phyloP scores from a whole-genome alignment of 345 rosid genomes.

The Populus alba region DNA sequence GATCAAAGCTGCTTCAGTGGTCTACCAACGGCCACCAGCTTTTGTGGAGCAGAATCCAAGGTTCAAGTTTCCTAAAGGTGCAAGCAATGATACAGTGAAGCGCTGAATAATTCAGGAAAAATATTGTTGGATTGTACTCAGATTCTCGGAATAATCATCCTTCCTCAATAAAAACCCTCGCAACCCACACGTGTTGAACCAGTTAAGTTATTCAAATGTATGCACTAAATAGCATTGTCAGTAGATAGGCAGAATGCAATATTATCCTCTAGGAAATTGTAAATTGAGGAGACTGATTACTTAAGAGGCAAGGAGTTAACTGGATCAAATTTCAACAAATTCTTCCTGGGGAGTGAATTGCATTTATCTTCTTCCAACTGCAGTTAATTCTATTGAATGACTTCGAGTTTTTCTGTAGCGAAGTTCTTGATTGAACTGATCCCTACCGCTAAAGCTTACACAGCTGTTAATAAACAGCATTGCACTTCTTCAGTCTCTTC shows the following conservation, averaged over 20 bases:
- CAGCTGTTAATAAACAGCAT: not conserved
- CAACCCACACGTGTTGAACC: not conserved
- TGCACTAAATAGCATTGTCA: not conserved
- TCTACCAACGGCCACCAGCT: constrained; percentile 52
- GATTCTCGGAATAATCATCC: constrained; percentile 5
- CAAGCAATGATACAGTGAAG: constrained; percentile 36
- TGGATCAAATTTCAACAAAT: not conserved
- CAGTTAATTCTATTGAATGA: constrained; percentile 1
- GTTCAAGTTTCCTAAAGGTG: constrained; percentile 52
- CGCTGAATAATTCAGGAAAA: constrained; percentile 12
- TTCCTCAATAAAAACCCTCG: constrained; percentile 9
- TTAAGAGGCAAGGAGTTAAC: not conserved
- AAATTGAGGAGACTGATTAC: not conserved
- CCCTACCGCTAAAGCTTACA: not conserved
- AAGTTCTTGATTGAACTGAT: not conserved
- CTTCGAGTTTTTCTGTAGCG: not conserved
- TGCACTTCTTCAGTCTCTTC: not conserved
- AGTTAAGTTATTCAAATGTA: not conserved
- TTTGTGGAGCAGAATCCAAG: constrained; percentile 63
- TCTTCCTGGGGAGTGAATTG: not conserved
- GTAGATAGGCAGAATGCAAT: not conserved
- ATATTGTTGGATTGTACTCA: not conserved
- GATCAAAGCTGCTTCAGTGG: constrained; percentile 73
- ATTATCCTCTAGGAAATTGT: not conserved
- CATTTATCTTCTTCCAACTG: not conserved